Percentiles rank a stretch among this genome's conserved stretches.
Conservation (phyloP, 208 protist species). For the Spongospora subterranea region DNA sequence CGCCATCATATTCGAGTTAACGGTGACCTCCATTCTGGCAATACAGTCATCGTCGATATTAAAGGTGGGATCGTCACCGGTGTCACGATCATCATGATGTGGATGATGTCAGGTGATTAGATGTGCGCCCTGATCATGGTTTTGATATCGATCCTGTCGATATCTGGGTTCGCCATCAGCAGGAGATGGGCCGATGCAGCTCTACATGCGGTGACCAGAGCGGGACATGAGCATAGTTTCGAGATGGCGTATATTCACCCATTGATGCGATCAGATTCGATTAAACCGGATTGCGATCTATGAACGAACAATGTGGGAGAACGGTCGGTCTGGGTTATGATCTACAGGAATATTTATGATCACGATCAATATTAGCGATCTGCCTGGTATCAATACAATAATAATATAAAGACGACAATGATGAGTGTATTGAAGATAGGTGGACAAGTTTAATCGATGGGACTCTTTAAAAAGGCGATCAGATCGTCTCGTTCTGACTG, state of each 20-base stretch:
- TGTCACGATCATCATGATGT: background rate
- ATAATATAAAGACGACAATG: too few relatives aligned
- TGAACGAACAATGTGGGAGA: too few relatives aligned
- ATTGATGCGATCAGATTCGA: background rate
- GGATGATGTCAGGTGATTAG: background rate
- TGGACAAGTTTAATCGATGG: too few relatives aligned
- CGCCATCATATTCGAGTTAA: conserved; percentile 6
- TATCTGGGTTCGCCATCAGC: background rate
- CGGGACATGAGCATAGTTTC: conserved; percentile 1
- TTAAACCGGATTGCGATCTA: background rate
- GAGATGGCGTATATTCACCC: background rate
- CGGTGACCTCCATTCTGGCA: background rate
- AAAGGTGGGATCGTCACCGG: background rate
- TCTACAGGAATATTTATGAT: too few relatives aligned
- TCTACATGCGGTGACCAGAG: background rate
- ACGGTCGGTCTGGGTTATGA: too few relatives aligned
- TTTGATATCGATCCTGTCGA: background rate
- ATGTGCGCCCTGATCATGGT: background rate
- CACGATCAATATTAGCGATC: too few relatives aligned
- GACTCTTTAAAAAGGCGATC: conserved; percentile 91
- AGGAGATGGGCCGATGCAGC: background rate
- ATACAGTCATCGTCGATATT: background rate
- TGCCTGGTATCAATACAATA: too few relatives aligned
- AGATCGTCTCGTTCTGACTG: conserved; percentile 88
- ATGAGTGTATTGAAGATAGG: too few relatives aligned